Evolutionary conservation across 2,329 filamentous ascomycete genomes (phyloP).

Genomic region (Talaromyces sp.): DNA sequence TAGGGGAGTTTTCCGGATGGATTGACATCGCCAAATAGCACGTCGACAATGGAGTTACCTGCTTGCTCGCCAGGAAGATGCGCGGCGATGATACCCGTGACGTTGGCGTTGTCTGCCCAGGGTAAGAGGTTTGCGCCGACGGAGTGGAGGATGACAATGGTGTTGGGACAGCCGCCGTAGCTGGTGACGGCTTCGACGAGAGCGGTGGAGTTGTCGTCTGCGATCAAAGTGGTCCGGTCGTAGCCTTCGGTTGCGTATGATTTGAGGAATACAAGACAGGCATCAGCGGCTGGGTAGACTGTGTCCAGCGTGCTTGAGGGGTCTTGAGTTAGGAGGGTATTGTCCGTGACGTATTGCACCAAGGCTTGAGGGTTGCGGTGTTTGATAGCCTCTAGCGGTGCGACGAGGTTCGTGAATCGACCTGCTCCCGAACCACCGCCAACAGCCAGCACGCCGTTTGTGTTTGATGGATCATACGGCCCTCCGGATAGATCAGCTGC

Average conservation of each 20-base stretch:
- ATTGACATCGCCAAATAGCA: slow-evolving; percentile 61
- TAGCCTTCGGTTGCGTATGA: slow-evolving; percentile 47
- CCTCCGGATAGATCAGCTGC: slow-evolving; percentile 23
- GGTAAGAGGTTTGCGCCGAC: slow-evolving; percentile 69
- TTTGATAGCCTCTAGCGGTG: slow-evolving; percentile 27
- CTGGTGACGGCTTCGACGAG: slow-evolving; percentile 43
- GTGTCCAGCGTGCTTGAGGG: neutral
- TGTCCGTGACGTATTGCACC: slow-evolving; percentile 41
- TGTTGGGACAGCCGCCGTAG: slow-evolving; percentile 44
- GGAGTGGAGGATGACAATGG: slow-evolving; percentile 67
- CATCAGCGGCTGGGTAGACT: slow-evolving; percentile 40
- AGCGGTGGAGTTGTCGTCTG: slow-evolving; percentile 44
- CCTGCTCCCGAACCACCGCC: slow-evolving; percentile 32
- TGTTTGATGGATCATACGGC: slow-evolving; percentile 20
- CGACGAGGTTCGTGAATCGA: slow-evolving; percentile 26
- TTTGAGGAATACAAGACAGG: slow-evolving; percentile 61
- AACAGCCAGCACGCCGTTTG: slow-evolving; percentile 17
- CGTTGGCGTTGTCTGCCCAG: slow-evolving; percentile 57
- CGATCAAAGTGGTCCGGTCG: slow-evolving; percentile 41
- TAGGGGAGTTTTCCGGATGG: slow-evolving; percentile 65
- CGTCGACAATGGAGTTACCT: slow-evolving; percentile 65
- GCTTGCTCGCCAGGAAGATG: slow-evolving; percentile 71
- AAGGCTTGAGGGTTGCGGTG: slow-evolving; percentile 17
- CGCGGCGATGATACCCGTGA: slow-evolving; percentile 65
- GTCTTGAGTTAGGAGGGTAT: slow-evolving; percentile 29